Evolutionary conservation across 495 filamentous ascomycete genomes (phyloP).

Genomic region (Immersiella caudata): DNA sequence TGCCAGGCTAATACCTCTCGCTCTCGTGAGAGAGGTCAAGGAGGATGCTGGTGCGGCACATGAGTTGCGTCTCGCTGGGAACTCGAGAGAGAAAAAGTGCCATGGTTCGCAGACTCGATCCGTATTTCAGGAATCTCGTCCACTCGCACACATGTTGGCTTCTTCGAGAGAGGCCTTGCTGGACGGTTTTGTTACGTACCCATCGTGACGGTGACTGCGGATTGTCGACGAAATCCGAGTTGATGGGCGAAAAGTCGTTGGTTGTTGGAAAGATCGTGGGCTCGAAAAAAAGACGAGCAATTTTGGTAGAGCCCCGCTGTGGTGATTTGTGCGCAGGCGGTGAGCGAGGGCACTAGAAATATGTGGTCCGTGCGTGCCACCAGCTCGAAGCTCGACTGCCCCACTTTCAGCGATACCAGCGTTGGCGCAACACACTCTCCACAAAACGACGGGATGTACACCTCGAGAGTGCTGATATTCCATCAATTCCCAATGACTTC

Average conservation of each 20-base stretch:
- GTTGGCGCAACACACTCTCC: too few relatives aligned
- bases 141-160: conserved; percentile 48
- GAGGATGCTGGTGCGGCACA: not conserved
- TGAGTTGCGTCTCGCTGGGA: not conserved
- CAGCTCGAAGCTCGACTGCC: not conserved
- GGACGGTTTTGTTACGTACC: conserved; percentile 44
- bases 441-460: too few relatives aligned
- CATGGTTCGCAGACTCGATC: conserved; percentile 44
- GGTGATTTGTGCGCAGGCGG: conserved; percentile 46
- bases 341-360: conserved; percentile 35
- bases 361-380: not conserved
- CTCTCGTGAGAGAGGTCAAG: conserved; percentile 6
- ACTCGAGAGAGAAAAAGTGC: conserved; percentile 35
- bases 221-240: conserved; percentile 43
- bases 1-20: not conserved
- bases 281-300: conserved; percentile 20
- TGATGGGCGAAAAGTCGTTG: conserved; percentile 43
- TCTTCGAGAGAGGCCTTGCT: conserved; percentile 32
- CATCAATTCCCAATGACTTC: conserved; percentile 2
- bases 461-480: too few relatives aligned
- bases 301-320: conserved; percentile 25
- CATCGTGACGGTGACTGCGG: conserved; percentile 52
- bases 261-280: conserved; percentile 35
- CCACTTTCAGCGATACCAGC: not conserved
- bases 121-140: conserved; percentile 36